Evolutionary conservation across 345 rosid genomes (phyloP).

Genomic region (Trapa bicornis): DNA sequence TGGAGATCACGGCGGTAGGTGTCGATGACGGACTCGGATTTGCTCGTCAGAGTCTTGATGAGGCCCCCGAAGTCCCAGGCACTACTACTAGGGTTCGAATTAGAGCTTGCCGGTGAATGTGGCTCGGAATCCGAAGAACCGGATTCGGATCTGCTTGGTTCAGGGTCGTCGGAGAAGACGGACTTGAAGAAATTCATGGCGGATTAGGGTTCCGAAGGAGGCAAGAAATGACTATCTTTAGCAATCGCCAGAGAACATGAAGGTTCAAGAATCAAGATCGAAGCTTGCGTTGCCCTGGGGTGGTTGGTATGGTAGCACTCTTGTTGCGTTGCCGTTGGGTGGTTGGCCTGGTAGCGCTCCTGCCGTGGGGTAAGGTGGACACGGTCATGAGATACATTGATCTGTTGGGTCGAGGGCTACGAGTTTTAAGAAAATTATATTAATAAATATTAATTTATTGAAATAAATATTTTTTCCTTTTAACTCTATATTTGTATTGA

Average conservation of each 20-base stretch:
- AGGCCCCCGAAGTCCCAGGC: slow-evolving; percentile 57
- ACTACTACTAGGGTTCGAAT: slow-evolving; percentile 4
- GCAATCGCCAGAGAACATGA: not conserved
- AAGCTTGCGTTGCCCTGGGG: not conserved
- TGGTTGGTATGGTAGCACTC: not conserved
- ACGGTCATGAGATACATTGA: too few species aligned
- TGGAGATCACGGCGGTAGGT: slow-evolving; percentile 80
- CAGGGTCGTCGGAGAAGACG: slow-evolving; percentile 56
- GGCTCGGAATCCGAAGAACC: slow-evolving; percentile 17
- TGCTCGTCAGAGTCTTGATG: slow-evolving; percentile 42
- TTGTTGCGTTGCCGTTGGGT: not conserved
- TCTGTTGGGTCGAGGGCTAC: too few species aligned
- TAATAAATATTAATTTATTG: too few species aligned
- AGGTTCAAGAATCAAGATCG: not conserved
- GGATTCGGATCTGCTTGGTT: slow-evolving; percentile 28
- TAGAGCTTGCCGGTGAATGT: slow-evolving; percentile 1
- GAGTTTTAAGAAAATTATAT: too few species aligned
- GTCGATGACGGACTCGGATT: slow-evolving; percentile 71
- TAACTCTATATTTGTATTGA: too few species aligned
- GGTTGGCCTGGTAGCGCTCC: too few species aligned
- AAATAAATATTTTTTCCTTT: too few species aligned
- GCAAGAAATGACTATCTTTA: not conserved
- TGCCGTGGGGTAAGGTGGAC: too few species aligned
- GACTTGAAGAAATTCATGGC: slow-evolving; percentile 80
- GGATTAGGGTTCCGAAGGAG: not conserved